Percentiles rank a stretch among this genome's conserved stretches.
Conservation (phyloP, 129 eudicot genomes). For the Centrapalus pauciflorus region DNA sequence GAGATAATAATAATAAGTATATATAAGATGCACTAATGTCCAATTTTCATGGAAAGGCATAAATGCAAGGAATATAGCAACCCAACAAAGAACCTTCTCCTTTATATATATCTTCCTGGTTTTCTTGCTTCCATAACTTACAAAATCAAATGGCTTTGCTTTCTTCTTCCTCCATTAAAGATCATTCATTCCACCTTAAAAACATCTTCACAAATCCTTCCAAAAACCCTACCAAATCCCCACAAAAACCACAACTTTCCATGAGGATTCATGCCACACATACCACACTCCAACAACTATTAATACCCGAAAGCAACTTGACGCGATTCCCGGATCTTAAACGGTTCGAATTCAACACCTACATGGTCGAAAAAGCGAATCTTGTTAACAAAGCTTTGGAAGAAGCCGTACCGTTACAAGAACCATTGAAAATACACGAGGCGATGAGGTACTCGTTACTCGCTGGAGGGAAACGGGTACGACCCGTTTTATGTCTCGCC, state of each 20-base stretch:
- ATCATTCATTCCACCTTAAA: constrained; percentile 17
- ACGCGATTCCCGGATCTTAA: not conserved
- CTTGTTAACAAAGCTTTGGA: constrained; percentile 48
- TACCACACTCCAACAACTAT: constrained; percentile 20
- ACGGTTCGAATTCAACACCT: constrained; percentile 35
- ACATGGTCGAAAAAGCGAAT: constrained; percentile 43
- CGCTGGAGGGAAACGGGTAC: constrained; percentile 57
- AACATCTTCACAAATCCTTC: not conserved
- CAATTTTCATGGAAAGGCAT: constrained; percentile 13
- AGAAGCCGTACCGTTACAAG: constrained; percentile 42
- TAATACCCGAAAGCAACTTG: constrained; percentile 14
- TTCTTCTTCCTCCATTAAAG: constrained; percentile 2
- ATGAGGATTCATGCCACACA: constrained; percentile 18
- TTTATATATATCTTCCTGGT: not conserved
- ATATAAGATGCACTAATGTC: not conserved
- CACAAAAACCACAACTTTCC: not conserved
- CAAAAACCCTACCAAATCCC: constrained; percentile 11
- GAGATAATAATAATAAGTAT: too few species aligned
- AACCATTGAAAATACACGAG: constrained; percentile 50
- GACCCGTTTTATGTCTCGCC: constrained; percentile 54
- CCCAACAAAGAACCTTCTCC: not conserved
- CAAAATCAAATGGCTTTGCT: constrained; percentile 37
- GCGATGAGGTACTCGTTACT: constrained; percentile 71
- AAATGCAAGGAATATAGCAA: not conserved
- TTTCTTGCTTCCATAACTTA: not conserved